Evolutionary conservation across 2,329 filamentous ascomycete species (phyloP).

Genomic region (Alternaria conjuncta): DNA sequence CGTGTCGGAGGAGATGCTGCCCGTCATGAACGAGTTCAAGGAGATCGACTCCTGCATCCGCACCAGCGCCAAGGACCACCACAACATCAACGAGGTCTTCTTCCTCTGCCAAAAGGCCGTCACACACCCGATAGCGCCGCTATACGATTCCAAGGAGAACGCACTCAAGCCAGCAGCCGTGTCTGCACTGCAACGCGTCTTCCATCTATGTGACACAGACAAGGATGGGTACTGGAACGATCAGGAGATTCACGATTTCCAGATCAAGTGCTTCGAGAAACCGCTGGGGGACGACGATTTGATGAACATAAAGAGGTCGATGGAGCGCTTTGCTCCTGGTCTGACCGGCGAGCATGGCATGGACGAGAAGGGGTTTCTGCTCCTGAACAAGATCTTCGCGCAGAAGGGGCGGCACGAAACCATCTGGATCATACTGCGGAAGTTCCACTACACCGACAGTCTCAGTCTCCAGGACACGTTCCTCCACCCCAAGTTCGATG

Average conservation of each 20-base stretch:
- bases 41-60: slow-evolving; percentile 98
- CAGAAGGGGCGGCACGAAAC: slow-evolving; percentile 98
- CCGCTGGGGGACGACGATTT: slow-evolving; percentile 80
- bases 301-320: slow-evolving; percentile 87
- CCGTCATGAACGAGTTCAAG: slow-evolving; percentile 97
- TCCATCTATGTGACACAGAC: slow-evolving; percentile 95
- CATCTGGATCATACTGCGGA: slow-evolving; percentile 94
- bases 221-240: slow-evolving; percentile 93
- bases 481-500: slow-evolving; percentile 90
- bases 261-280: slow-evolving; percentile 90
- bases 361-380: slow-evolving; percentile 80
- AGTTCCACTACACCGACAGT: slow-evolving; percentile 96
- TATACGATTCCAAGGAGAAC: slow-evolving; percentile 93
- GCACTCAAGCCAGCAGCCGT: slow-evolving; percentile 87
- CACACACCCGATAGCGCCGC: slow-evolving; percentile 92
- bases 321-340: slow-evolving; percentile 71
- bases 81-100: slow-evolving; percentile 93
- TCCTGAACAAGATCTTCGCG: slow-evolving; percentile 93
- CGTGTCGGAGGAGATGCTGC: slow-evolving; percentile 95
- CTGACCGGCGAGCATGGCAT: slow-evolving; percentile 70
- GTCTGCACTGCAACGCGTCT: slow-evolving; percentile 85
- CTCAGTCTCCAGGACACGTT: slow-evolving; percentile 90
- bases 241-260: slow-evolving; percentile 87
- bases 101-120: slow-evolving; percentile 98
- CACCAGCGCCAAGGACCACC: slow-evolving; percentile 87